A percentile compares a stretch with the other conserved stretches of the same genome.
These are phyloP conservation scores for Aulographum hederae DNA, from an alignment of 2,329 filamentous ascomycete species.

Conservation along the genomic window DNA sequence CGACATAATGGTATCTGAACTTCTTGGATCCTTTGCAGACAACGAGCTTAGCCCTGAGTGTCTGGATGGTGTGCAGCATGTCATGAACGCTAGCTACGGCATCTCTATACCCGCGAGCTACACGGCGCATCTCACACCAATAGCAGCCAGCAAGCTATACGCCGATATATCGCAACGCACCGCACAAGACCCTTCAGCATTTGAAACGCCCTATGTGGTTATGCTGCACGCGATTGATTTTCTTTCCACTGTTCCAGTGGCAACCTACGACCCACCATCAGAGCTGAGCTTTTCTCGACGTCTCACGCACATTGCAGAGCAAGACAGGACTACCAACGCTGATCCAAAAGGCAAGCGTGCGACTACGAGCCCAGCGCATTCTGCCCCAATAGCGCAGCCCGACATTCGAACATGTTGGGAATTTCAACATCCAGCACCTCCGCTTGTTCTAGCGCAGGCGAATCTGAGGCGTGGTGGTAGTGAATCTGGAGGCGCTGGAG, in stretches of 20 bases:
- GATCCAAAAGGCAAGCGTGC: neutral
- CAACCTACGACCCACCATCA: too few relatives aligned
- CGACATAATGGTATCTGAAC: constrained; percentile 85
- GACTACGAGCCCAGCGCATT: neutral
- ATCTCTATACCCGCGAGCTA: constrained; percentile 91
- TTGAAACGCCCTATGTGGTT: constrained; percentile 88
- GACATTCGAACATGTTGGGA: constrained; percentile 63
- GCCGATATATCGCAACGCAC: constrained; percentile 55
- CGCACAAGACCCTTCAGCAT: constrained; percentile 47
- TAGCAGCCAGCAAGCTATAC: constrained; percentile 71
- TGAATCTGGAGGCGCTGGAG: constrained; percentile 49
- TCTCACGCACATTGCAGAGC: neutral
- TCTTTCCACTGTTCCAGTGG: constrained; percentile 41
- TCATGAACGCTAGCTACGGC: constrained; percentile 61
- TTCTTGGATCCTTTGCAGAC: constrained; percentile 88
- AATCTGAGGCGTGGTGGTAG: constrained; percentile 43
- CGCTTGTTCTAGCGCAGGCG: constrained; percentile 35
- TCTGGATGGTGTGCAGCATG: constrained; percentile 83
- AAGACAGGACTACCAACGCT: neutral
- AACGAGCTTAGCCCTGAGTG: constrained; percentile 96
- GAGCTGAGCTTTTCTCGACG: neutral
- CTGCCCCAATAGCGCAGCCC: constrained; percentile 8
- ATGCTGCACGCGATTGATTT: constrained; percentile 82
- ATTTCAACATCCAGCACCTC: constrained; percentile 57
- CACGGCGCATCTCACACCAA: constrained; percentile 83